Evolutionary conservation across 2,329 filamentous ascomycete species (phyloP), one percentile per base, ranked within the genome.

Genomic region (Alternaria panax): DNA sequence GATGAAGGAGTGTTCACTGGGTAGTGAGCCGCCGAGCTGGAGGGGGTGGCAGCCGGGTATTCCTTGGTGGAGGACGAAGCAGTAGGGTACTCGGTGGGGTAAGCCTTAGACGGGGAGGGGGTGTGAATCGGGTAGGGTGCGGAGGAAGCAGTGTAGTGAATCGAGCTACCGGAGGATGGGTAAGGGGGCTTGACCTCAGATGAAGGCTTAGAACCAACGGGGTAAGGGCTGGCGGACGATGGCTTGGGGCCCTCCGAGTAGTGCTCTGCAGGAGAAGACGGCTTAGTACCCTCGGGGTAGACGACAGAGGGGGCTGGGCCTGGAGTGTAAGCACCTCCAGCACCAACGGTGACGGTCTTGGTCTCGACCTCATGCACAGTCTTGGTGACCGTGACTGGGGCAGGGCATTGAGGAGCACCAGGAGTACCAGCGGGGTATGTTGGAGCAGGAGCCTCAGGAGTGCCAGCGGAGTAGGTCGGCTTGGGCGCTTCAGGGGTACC

Each of bases 331-430:
- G 20, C 32, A 16, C 32, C 16, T 18, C 25, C 45, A n/a, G 25
- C 25, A 24, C 25, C 45, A n/a, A 34, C 25, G 16, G 52, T 73
- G 12, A 75, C 64, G 14, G 73, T 76, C 59, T 73, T 70, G 27
- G 72, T 75, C 66, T 73, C 50, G 18, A 67, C 62, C 11, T 59
- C 57, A 16, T 45, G 51, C 45, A 63, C 57, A 14, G 67, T 70
- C 43, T 70, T 54, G 30, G 67, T 70, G 48, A 72, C 66, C n/a
- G 71, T 75, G n/a, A 63, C 59, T 6, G 64, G 66, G 32, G 71
- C 68, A 8, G 71, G 72, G 71, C 72, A 75, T 45, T 53, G 57
- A 24, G 61, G 54, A 41, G 45, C 32, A 36, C 46, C 57, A 11
- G 65, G 52, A 40, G 58, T 52, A 12, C 56, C 36, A 38, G 60